Evolutionary conservation across 257 asterid genomes (phyloP).

Genomic region (Penstemon newberryi): DNA sequence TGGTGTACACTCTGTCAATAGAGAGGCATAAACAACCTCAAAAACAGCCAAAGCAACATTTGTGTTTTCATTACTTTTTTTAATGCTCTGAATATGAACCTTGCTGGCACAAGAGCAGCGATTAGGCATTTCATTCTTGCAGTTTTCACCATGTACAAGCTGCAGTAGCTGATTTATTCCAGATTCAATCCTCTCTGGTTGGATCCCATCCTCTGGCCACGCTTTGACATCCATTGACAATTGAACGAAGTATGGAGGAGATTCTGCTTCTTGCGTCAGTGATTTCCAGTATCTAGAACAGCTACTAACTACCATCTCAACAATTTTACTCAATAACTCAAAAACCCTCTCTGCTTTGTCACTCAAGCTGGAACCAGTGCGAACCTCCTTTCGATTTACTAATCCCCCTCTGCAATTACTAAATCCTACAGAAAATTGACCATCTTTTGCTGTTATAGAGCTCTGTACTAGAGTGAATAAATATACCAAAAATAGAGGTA

Average conservation of each 20-base stretch:
- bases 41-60: constrained; percentile 82
- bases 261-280: constrained; percentile 95
- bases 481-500: constrained; percentile 89
- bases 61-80: constrained; percentile 60
- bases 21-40: constrained; percentile 87
- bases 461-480: constrained; percentile 90
- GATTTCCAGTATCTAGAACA: constrained; percentile 94
- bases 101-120: constrained; percentile 77
- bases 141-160: constrained; percentile 71
- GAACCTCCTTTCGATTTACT: constrained; percentile 40
- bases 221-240: constrained; percentile 81
- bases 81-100: constrained; percentile 93
- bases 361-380: constrained; percentile 51
- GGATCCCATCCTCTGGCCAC: constrained; percentile 99
- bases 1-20: constrained; percentile 56
- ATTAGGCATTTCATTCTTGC: constrained; percentile 57
- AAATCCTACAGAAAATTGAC: constrained; percentile 72
- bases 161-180: constrained; percentile 77
- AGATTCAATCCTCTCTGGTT: constrained; percentile 96
- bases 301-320: constrained; percentile 49
- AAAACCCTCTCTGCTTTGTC: constrained; percentile 53
- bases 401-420: constrained; percentile 49
- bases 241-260: constrained; percentile 97
- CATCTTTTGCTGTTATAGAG: constrained; percentile 97
- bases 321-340: constrained; percentile 43